Evolutionary conservation across 371 early-diverging fungal genomes (phyloP).

Genomic region (Nematocida homosporus): DNA sequence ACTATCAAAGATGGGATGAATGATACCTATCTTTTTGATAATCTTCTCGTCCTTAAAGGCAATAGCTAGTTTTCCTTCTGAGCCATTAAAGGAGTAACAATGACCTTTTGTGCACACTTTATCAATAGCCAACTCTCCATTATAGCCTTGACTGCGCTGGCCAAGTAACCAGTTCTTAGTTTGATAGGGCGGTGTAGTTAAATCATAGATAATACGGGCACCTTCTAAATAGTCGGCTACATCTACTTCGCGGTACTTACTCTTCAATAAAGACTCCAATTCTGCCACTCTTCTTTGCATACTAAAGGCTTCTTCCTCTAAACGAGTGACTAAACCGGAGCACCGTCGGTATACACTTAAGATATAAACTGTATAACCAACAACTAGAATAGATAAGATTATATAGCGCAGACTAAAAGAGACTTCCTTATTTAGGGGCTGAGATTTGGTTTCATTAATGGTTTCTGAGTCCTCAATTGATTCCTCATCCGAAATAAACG

Average conservation of each 20-base stretch:
- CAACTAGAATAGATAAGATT: neutral
- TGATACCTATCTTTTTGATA: slow-evolving; percentile 57
- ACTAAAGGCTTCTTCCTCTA: neutral
- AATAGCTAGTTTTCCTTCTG: slow-evolving; percentile 42
- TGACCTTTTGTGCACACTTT: slow-evolving; percentile 30
- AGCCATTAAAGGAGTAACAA: slow-evolving; percentile 54
- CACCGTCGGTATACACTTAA: slow-evolving; percentile 14
- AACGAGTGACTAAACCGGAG: neutral
- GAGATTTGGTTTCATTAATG: neutral
- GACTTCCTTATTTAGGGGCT: neutral
- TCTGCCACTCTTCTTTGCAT: neutral
- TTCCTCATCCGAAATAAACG: neutral
- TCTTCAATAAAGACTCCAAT: slow-evolving; percentile 17
- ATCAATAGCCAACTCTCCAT: slow-evolving; percentile 48
- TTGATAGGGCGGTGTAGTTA: slow-evolving; percentile 32
- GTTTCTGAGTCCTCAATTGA: neutral
- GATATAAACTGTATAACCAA: neutral
- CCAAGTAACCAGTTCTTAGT: neutral
- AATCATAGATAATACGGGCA: slow-evolving; percentile 33
- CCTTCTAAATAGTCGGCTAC: slow-evolving; percentile 53
- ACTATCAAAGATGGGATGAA: slow-evolving; percentile 58
- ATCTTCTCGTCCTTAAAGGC: slow-evolving; percentile 48
- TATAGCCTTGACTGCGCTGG: neutral
- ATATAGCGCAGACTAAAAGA: neutral
- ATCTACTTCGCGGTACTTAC: slow-evolving; percentile 39